phyloP scores from a whole-genome alignment of 257 asterid species.

The Gardenia jasminoides region DNA sequence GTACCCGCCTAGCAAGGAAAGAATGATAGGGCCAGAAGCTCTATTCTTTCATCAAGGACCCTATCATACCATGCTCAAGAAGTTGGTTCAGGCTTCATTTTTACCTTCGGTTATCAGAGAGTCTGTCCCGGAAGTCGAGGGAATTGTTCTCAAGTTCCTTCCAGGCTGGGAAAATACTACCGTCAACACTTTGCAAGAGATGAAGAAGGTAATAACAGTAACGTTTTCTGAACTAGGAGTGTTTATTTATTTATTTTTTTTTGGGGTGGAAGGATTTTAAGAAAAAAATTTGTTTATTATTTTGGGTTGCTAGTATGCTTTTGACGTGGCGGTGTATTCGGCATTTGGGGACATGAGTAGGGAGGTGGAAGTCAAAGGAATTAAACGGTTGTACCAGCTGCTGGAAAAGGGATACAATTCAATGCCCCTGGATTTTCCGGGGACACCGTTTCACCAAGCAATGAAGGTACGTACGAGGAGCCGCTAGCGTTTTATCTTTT shows the following conservation, averaged over 20 bases:
- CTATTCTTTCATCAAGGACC: slow-evolving; percentile 63
- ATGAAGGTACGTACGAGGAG: slow-evolving; percentile 41
- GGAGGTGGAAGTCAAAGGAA: slow-evolving; percentile 42
- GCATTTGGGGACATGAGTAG: slow-evolving; percentile 37
- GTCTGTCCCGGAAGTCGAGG: slow-evolving; percentile 39
- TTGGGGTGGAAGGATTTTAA: too few relatives aligned
- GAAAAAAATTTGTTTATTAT: neutral
- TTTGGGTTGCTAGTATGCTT: slow-evolving; percentile 45
- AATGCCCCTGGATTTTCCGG: slow-evolving; percentile 61
- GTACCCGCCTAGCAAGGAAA: slow-evolving; percentile 64
- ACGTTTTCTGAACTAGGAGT: neutral
- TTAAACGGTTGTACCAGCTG: slow-evolving; percentile 38
- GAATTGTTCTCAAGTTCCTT: slow-evolving; percentile 37
- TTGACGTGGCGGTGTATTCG: slow-evolving; percentile 66
- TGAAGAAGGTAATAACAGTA: slow-evolving; percentile 47
- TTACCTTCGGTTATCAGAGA: slow-evolving; percentile 38
- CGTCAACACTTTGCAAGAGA: slow-evolving; percentile 45
- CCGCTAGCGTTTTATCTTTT: too few relatives aligned
- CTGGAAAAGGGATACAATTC: slow-evolving; percentile 75
- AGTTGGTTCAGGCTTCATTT: slow-evolving; percentile 46
- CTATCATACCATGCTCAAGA: slow-evolving; percentile 59
- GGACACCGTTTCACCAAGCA: slow-evolving; percentile 52
- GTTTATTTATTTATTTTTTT: neutral
- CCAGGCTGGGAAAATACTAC: slow-evolving; percentile 41
- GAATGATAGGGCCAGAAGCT: slow-evolving; percentile 63